Base-by-base conservation (phyloP, 805 yeast genomes). In the Metschnikowia sp. region DNA sequence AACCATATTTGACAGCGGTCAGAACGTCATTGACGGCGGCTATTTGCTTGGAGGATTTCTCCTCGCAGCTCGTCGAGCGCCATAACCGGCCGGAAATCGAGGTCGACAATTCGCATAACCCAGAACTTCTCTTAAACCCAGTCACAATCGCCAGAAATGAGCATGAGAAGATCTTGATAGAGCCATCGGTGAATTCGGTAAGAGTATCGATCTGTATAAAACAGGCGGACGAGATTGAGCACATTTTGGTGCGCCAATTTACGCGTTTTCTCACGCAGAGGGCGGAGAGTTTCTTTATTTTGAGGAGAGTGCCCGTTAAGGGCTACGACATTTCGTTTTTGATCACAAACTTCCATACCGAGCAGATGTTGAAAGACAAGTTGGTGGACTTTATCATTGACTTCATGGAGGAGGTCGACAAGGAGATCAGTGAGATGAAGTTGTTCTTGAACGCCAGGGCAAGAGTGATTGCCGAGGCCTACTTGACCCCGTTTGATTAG, bases 361-460 rank as follows among this genome's bases (percentile, higher is more conserved):
- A 92, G 67, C 85, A 86, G 55, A 89, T 94, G 96, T 79, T 91
- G 71, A 92, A 94, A 72, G 91, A 86, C 60, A 94, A 94, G 70
- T 78, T 94, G 59, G 96, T 94, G 38, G 99, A 94, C 68, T 94
- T 94, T 66, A 91, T 94, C 58, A 89, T 94, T 57, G 98, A 94
- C 72, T 94, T 94, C 67, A 91, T 94, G 98, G 98, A 94, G 68
- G 99, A 91, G 62, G 99, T 94, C 15, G 99, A 94, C 68, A 92
- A 90, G 73, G 99, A 94, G 69, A 94, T 94, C 62, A 88, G 97
- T 68, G 99, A 94, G 66, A 94, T 94, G 96, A 94, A 94, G 70
- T 78, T 94, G 66, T 94, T 92, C 67, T 79, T 94, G 65, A 94
- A 94, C 63, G 97, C 99, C 11, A 82, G 99, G 64, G 99, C 99